Base-by-base conservation (phyloP, 371 early-diverging fungal species). In the Globomyces sp. region DNA sequence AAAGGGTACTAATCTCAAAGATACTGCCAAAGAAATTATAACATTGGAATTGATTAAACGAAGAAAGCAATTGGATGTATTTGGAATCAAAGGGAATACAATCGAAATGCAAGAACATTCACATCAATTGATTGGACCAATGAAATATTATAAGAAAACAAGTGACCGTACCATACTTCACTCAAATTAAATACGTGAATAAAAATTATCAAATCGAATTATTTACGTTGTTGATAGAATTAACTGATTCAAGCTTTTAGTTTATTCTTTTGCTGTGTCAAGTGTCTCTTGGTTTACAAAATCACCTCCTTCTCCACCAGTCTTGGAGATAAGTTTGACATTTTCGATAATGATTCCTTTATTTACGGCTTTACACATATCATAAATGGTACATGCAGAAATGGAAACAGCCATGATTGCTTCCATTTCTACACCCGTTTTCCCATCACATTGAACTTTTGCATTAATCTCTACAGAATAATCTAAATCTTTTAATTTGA, bases 371-470 rank as follows among this genome's bases (percentile, higher is more conserved):
- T 77, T 78, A 64, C 80, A 91, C 93, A 92, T 92, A 67, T 92
- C 93, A 74, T 83, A 91, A 0, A 92, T 85, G 1, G 93, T 91
- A 59, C 89, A 76, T 1, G 87, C 77, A 0, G 87, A 92, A 0
- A 90, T 83, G 4, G 89, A 88, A 0, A 88, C 93, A 0, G 93
- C 93, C 11, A 88, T 87, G 58, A 95, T 63, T 1, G 94, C 95
- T 70, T 94, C 95, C 94, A 92, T 94, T 62, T 96, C 95, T 0
- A 94, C 94, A 11, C 96, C 96, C 0, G 96, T 96, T 62, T 89
- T 86, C 10, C 92, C 95, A 42, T 80, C 77, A 66, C 92, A 92
- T 46, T 85, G 83, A 0, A 90, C 93, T 3, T 68, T 64, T 6
- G 88, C 74, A 71, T 80, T 80, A 45, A 88, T 74, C 58, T 74